These are phyloP conservation scores for Boechera divaricarpa DNA, from an alignment of 345 rosid species.

Conservation along the genomic window DNA sequence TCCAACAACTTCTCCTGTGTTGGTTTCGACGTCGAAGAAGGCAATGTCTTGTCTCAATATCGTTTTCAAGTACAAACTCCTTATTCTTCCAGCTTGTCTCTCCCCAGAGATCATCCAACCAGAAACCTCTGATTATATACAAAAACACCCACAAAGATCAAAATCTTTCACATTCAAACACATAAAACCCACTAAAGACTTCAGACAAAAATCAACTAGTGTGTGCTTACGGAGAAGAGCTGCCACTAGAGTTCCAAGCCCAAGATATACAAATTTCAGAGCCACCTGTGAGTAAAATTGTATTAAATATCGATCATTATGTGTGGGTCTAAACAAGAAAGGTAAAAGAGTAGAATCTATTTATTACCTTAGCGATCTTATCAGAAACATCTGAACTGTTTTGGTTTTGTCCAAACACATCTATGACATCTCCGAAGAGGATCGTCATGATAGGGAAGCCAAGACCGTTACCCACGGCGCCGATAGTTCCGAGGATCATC, in stretches of 20 bases:
- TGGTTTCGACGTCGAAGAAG: conserved; percentile 72
- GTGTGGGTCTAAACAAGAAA: conserved; percentile 5
- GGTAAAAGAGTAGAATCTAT: not conserved
- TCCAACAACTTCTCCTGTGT: conserved; percentile 68
- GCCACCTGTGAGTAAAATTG: conserved; percentile 50
- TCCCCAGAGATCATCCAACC: conserved; percentile 85
- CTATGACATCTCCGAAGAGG: conserved; percentile 55
- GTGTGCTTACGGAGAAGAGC: conserved; percentile 71
- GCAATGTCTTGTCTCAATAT: conserved; percentile 72
- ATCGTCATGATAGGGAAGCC: conserved; percentile 72
- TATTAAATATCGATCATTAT: not conserved
- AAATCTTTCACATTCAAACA: not conserved
- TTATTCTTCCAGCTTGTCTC: conserved; percentile 68
- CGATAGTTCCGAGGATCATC: conserved; percentile 67
- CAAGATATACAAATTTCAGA: conserved; percentile 67
- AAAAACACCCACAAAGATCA: conserved; percentile 6
- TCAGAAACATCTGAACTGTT: conserved; percentile 46
- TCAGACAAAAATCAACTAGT: not conserved
- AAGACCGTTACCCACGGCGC: conserved; percentile 62
- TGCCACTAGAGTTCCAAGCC: conserved; percentile 55
- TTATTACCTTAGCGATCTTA: conserved; percentile 53
- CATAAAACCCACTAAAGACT: not conserved
- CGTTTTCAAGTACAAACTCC: conserved; percentile 61
- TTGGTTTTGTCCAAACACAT: conserved; percentile 56
- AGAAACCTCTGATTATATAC: conserved; percentile 57